Conservation (phyloP, 2,329 filamentous ascomycete genomes). For the Botrytis porri region DNA sequence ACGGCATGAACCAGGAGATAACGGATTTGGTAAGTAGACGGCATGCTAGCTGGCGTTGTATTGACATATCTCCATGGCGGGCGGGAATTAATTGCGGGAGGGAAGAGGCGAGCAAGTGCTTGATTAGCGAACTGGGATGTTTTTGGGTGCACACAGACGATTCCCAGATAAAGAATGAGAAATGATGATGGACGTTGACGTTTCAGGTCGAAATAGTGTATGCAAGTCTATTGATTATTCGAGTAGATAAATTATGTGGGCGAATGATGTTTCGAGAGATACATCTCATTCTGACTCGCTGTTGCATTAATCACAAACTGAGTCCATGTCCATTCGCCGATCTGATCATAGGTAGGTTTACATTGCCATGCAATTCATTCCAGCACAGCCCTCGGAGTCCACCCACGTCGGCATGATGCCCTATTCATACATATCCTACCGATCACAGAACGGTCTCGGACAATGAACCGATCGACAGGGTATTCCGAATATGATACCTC, state of each 20-base stretch:
- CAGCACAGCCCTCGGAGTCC: not conserved
- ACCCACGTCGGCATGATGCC: not conserved
- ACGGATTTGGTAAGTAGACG: not conserved
- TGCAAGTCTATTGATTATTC: not conserved
- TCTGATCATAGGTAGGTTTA: not conserved
- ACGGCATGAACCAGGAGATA: not conserved
- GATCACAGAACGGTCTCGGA: not conserved
- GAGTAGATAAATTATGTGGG: not conserved
- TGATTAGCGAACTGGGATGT: not conserved
- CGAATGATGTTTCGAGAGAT: not conserved
- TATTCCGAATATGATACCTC: constrained; percentile 2
- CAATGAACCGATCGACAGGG: constrained; percentile 10
- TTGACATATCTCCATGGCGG: not conserved
- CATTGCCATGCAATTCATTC: not conserved
- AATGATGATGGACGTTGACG: not conserved
- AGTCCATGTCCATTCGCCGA: not conserved
- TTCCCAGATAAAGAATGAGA: not conserved
- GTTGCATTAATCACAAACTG: not conserved
- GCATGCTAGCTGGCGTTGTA: not conserved
- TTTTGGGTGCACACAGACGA: not conserved
- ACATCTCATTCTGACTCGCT: not conserved
- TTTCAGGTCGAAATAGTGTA: not conserved
- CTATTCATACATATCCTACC: not conserved
- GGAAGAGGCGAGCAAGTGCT: constrained; percentile 16
- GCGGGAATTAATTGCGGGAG: constrained; percentile 3